A percentile compares a stretch with the other conserved stretches of the same genome.
Conservation (phyloP, 768 basidiomycete species). For the Termitomyces eurrhizus region DNA sequence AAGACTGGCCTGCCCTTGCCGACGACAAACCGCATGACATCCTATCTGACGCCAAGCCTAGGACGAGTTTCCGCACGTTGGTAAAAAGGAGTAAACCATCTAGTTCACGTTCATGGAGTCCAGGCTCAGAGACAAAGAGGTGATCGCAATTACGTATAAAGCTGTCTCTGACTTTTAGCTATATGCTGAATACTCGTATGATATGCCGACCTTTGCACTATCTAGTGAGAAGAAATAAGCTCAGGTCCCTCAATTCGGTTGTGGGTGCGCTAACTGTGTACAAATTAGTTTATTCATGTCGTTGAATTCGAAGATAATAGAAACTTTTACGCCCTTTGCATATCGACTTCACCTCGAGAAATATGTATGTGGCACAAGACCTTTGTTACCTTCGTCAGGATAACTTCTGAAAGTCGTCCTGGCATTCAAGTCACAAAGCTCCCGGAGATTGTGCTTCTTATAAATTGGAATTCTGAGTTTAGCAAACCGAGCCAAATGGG, state of each 20-base stretch:
- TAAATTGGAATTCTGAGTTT: constrained; percentile 21
- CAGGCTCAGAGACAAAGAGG: too few relatives aligned
- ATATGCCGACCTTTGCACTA: too few relatives aligned
- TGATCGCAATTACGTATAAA: neutral
- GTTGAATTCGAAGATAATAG: constrained; percentile 6
- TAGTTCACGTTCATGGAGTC: too few relatives aligned
- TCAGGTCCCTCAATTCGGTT: constrained; percentile 26
- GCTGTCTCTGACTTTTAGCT: too few relatives aligned
- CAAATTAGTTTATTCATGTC: constrained; percentile 25
- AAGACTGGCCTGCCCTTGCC: neutral
- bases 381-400: constrained; percentile 21
- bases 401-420: constrained; percentile 21
- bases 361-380: constrained; percentile 16
- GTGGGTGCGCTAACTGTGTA: constrained; percentile 29
- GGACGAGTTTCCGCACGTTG: too few relatives aligned
- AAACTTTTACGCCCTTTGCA: constrained; percentile 20
- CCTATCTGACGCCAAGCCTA: neutral
- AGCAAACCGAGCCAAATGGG: constrained; percentile 11
- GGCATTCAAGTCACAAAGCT: constrained; percentile 24
- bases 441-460: constrained; percentile 18
- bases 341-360: constrained; percentile 24
- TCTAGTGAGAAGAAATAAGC: neutral
- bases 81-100: too few relatives aligned
- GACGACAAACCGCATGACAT: neutral
- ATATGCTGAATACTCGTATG: too few relatives aligned